phyloP scores from a whole-genome alignment of 257 asterid genomes.

The Penstemon newberryi region DNA sequence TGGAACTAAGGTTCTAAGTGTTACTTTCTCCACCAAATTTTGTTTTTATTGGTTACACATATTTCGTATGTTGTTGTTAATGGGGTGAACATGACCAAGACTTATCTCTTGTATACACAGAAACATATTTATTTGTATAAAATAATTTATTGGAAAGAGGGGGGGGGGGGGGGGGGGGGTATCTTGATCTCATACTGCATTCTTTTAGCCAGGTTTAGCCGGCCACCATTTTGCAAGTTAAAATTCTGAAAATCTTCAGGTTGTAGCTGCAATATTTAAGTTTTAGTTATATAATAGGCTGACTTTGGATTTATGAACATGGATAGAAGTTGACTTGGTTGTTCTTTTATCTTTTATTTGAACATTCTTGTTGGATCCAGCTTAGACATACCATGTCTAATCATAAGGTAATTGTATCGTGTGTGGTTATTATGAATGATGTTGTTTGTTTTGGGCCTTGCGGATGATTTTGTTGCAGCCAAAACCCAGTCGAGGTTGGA shows the following conservation, averaged over 20 bases:
- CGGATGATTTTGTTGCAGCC: too few relatives aligned
- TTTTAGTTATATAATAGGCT: not conserved
- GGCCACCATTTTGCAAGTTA: not conserved
- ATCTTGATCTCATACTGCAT: not conserved
- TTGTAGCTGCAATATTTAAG: not conserved
- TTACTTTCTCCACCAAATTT: conserved; percentile 33
- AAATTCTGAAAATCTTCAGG: not conserved
- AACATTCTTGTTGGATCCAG: too few relatives aligned
- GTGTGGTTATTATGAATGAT: too few relatives aligned
- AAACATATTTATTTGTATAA: conserved; percentile 37
- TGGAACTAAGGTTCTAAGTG: conserved; percentile 44
- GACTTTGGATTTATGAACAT: not conserved
- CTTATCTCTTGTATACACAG: conserved; percentile 28
- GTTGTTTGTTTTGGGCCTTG: too few relatives aligned
- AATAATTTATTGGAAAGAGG: conserved; percentile 17
- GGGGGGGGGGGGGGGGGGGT: not conserved
- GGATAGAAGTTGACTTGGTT: too few relatives aligned
- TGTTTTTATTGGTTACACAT: conserved; percentile 35
- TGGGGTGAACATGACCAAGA: conserved; percentile 25
- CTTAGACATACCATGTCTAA: too few relatives aligned
- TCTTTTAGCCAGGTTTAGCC: not conserved
- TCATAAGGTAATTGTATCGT: too few relatives aligned
- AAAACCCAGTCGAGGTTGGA: too few relatives aligned
- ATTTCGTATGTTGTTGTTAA: conserved; percentile 3
- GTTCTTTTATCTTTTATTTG: too few relatives aligned